Evolutionary conservation across 2,329 filamentous ascomycete species (phyloP).

Genomic region (Zasmidium cellare): DNA sequence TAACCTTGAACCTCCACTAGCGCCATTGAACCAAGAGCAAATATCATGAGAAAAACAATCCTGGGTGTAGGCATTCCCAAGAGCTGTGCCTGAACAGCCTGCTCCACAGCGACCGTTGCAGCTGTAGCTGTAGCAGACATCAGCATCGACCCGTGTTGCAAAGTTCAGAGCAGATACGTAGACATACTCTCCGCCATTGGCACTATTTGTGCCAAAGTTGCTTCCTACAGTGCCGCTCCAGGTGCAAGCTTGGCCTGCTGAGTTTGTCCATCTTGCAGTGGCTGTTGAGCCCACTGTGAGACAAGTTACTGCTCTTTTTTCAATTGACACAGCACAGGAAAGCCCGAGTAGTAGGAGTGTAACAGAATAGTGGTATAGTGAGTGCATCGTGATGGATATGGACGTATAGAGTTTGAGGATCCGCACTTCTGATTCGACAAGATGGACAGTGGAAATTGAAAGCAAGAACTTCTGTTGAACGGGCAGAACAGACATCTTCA

Average conservation of each 20-base stretch:
- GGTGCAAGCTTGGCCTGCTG: constrained; percentile 43
- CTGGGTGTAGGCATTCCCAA: constrained; percentile 53
- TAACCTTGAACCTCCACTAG: constrained; percentile 49
- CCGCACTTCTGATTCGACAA: too few relatives aligned
- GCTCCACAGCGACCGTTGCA: constrained; percentile 53
- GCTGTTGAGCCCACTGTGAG: constrained; percentile 43
- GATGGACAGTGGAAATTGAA: too few relatives aligned
- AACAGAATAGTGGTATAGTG: background rate
- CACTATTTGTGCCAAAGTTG: constrained; percentile 48
- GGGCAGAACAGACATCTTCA: too few relatives aligned
- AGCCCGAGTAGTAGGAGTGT: background rate
- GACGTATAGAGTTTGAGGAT: too few relatives aligned
- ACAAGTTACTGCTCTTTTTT: constrained; percentile 33
- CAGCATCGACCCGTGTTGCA: background rate
- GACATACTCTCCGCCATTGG: constrained; percentile 47
- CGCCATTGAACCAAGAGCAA: constrained; percentile 53
- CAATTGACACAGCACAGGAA: constrained; percentile 6
- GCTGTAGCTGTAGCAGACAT: constrained; percentile 42
- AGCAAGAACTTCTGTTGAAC: too few relatives aligned
- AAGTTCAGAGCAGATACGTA: background rate
- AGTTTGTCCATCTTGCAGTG: constrained; percentile 50
- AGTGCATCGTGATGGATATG: background rate
- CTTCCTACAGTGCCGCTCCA: constrained; percentile 49
- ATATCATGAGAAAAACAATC: constrained; percentile 55
- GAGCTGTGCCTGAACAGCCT: constrained; percentile 44